Conservation (phyloP, 805 yeast genomes). For the Starmerella asiatica region DNA sequence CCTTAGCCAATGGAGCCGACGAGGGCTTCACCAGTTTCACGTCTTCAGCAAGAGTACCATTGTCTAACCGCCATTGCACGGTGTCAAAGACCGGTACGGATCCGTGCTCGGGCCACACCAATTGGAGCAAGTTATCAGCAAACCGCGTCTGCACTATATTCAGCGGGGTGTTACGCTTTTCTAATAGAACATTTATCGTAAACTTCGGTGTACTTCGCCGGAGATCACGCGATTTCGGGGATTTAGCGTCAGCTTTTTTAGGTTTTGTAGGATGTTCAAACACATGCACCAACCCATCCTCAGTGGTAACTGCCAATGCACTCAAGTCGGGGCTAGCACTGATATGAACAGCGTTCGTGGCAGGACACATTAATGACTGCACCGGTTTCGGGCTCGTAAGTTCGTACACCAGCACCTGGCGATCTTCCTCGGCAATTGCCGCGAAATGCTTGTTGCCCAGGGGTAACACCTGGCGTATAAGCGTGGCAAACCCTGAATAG, state of each 20-base stretch:
- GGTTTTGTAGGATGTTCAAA: conserved; percentile 31
- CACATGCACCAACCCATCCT: conserved; percentile 60
- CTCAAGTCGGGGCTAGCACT: conserved; percentile 19
- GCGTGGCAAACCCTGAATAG: conserved; percentile 67
- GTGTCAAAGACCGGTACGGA: conserved; percentile 25
- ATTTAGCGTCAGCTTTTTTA: background rate
- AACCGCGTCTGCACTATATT: conserved; percentile 10
- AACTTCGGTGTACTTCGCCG: conserved; percentile 9
- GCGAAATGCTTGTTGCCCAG: conserved; percentile 36
- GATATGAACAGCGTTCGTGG: conserved; percentile 39
- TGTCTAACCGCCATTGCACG: conserved; percentile 22
- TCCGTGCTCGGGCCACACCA: conserved; percentile 27
- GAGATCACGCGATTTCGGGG: conserved; percentile 8
- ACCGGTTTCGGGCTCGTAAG: conserved; percentile 33
- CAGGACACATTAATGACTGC: conserved; percentile 54
- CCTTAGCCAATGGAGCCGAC: conserved; percentile 19
- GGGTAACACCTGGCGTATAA: conserved; percentile 40
- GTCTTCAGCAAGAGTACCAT: conserved; percentile 21
- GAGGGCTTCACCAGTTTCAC: conserved; percentile 12
- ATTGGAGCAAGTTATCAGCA: conserved; percentile 11
- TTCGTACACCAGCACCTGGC: conserved; percentile 64
- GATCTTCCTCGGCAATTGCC: conserved; percentile 64
- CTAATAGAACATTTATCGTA: conserved; percentile 7
- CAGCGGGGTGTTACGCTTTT: conserved; percentile 5
- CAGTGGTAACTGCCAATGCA: conserved; percentile 46